Evolutionary conservation across 306 rosid species (phyloP).

Genomic region (Prunus armeniaca): DNA sequence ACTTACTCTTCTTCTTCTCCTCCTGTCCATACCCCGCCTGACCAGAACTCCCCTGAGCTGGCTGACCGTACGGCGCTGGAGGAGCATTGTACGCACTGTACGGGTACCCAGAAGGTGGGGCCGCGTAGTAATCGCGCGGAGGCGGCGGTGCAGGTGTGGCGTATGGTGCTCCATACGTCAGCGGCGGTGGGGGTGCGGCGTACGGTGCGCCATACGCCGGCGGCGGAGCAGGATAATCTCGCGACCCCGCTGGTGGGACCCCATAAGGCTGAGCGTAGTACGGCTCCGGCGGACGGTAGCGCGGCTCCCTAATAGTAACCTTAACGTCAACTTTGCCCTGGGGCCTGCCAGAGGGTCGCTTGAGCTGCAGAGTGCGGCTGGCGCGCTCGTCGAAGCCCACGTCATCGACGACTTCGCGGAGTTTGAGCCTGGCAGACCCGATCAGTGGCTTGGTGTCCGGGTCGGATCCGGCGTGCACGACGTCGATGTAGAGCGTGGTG

Average conservation of each 20-base stretch:
- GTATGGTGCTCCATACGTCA: background rate
- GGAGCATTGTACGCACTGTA: slow-evolving; percentile 29
- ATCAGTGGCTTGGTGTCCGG: slow-evolving; percentile 68
- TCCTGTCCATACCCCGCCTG: slow-evolving; percentile 26
- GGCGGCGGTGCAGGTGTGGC: background rate
- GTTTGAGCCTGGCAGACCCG: slow-evolving; percentile 65
- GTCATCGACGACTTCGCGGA: slow-evolving; percentile 47
- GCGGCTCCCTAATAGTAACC: slow-evolving; percentile 38
- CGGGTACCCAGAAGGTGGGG: slow-evolving; percentile 25
- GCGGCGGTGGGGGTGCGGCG: background rate
- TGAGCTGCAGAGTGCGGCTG: slow-evolving; percentile 41
- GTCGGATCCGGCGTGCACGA: slow-evolving; percentile 68
- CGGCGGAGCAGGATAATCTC: slow-evolving; percentile 39
- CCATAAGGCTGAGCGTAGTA: slow-evolving; percentile 59
- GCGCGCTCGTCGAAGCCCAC: slow-evolving; percentile 45
- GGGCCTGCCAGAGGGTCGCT: slow-evolving; percentile 83
- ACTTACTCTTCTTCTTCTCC: slow-evolving; percentile 73
- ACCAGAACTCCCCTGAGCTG: slow-evolving; percentile 35
- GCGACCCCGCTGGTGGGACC: slow-evolving; percentile 43
- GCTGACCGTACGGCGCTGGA: slow-evolving; percentile 31
- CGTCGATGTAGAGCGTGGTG: slow-evolving; percentile 50
- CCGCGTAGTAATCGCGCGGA: slow-evolving; percentile 33
- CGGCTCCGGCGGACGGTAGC: slow-evolving; percentile 41
- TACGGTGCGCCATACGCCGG: slow-evolving; percentile 26
- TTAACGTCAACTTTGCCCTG: slow-evolving; percentile 69